Evolutionary conservation across 2,329 filamentous ascomycete species (phyloP), one percentile per base, ranked within the genome.

Genomic region (Fusarium acutatum): DNA sequence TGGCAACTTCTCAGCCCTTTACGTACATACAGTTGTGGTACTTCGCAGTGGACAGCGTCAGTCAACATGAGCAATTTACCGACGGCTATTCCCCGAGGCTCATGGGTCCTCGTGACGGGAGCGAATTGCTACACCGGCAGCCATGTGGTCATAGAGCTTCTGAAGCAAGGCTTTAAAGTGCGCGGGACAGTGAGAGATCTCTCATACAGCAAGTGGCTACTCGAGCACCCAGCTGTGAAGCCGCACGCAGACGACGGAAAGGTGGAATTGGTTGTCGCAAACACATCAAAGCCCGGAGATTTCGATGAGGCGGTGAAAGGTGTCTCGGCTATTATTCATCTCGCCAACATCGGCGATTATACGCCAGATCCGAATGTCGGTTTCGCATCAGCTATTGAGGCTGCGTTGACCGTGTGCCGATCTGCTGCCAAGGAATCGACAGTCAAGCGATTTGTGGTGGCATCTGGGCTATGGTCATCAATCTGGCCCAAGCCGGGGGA

Each of bases 71-170:
- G 34, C 32, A 18, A 64, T 43, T 56, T 69, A 54, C 65, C 65
- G 1, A 75, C 72, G 14, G 65, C 65, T 10, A 77, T 77, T 14
- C 67, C 74, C 5, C n/a, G 57, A 22, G 72, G 70, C 4, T 77
- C 75, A 13, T 74, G 72, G 72, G 60, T 77, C 18, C 70, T 77
- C 14, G 74, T 77, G 7, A 75, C 70, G 3, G 75, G 60, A 56
- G 74, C 72, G 4, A 77, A 74, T 18, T 67, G 75, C 13, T 64
- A 77, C 49, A 77, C 67, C 0, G 75, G 72, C 3, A 68, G 74
- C 30, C 75, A 77, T 34, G 68, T 77, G 17, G 70, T 70, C 0
- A 75, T 68, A 6, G 75, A 77, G 26, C 43, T 77, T 1, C 49
- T 77, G 3, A 75, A 64, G 10, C 67, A 63, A 14, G 75, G 63